Percentiles rank a stretch among this genome's conserved stretches.
phyloP scores from a whole-genome alignment of 2,329 filamentous ascomycete genomes.

The Exophiala alcalophila region DNA sequence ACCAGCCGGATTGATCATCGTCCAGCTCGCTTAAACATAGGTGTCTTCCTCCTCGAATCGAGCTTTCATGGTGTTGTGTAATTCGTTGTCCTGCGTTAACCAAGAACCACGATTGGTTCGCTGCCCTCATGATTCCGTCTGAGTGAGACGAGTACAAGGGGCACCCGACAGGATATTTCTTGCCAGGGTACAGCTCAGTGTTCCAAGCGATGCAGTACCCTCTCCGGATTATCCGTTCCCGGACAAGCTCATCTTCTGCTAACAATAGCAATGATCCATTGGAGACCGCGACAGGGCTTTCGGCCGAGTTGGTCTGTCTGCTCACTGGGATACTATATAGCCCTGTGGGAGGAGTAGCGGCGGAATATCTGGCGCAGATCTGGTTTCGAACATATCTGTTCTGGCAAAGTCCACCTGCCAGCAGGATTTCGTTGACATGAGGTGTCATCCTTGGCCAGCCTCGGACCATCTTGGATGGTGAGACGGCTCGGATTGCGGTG shows the following conservation, averaged over 20 bases:
- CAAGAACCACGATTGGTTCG: too few species aligned
- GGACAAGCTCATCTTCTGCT: not conserved
- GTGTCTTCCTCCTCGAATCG: not conserved
- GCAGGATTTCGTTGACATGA: not conserved
- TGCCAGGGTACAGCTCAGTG: too few species aligned
- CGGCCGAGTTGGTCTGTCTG: not conserved
- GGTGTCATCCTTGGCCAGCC: not conserved
- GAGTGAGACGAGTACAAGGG: too few species aligned
- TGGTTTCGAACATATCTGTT: conserved; percentile 1
- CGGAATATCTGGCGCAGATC: conserved; percentile 1
- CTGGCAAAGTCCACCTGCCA: conserved; percentile 7
- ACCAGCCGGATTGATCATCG: not conserved
- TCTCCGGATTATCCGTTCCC: not conserved
- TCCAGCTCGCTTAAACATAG: not conserved
- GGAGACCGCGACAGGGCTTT: not conserved
- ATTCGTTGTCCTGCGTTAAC: too few species aligned
- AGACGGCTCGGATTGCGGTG: not conserved
- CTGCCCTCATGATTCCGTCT: too few species aligned
- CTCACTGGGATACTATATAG: not conserved
- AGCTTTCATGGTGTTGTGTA: too few species aligned
- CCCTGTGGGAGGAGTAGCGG: not conserved
- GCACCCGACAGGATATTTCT: too few species aligned
- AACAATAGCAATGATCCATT: not conserved
- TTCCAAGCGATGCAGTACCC: conserved; percentile 6
- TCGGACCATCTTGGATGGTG: not conserved